Evolutionary conservation across 768 basidiomycete species (phyloP), one percentile per base, ranked within the genome.

Genomic region (Xerocomellus chrysenteron): DNA sequence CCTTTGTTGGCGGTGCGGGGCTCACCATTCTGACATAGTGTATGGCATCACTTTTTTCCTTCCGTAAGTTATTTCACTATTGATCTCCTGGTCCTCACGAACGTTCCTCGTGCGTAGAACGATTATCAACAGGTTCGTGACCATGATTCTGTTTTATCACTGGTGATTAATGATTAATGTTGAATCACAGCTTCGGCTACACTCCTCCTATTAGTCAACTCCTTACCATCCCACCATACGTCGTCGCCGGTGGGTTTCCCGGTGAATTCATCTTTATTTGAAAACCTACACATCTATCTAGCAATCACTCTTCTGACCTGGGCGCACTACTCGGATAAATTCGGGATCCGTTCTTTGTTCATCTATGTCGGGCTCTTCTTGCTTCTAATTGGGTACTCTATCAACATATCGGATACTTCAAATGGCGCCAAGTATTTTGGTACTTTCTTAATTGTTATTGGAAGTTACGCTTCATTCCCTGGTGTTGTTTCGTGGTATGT

Each of bases 11-110:
- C 8, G 12, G 3, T 33, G 28, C 11, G 35, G 37, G 2, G 16
- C 50, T 67, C 32, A 67, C 39, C 19, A 6, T 28, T 39, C 14
- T 52, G 39, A 24, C 32, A 13, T 40, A 87, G 86, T 87, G 3
- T 87, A 84, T 61, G 87, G 86, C 3, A 86, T 87, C 46, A 86
- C 87, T 0, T 72, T 87, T 26, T 89, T 89, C 75, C 71, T 88
- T 32, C 86, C 86, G 83, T 87, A 65, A 63, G 86, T 78, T 4
- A 9, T 12, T 24, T 47, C 35, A 1, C 9, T 39, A n/a, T n/a
- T 7, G 36, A 17, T 32, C n/a, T 59, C 10, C 60, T 32, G 24
- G 35, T 21, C n/a, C 48, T 47, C 46, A 45, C 33, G 9, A 26
- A 50, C 7, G 2, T 51, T 32, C 11, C 28, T 45, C 11, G 14